Evolutionary conservation across 257 asterid genomes (phyloP).

Genomic region (Lavandula angustifolia): DNA sequence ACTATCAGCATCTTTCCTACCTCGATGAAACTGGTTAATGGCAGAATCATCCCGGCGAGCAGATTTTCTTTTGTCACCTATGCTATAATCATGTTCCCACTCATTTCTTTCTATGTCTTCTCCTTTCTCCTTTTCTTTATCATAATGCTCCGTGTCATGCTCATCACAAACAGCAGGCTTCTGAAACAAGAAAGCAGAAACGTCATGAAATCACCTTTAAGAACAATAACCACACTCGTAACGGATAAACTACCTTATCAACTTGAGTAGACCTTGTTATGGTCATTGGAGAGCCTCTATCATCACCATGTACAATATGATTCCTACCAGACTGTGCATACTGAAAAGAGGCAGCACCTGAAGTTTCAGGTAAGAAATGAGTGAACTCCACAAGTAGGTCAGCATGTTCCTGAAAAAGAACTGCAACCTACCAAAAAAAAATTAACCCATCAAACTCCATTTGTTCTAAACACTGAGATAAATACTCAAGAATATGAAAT

Average conservation of each 20-base stretch:
- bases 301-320: conserved; percentile 49
- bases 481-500: conserved; percentile 29
- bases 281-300: conserved; percentile 58
- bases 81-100: conserved; percentile 48
- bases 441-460: conserved; percentile 25
- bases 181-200: conserved; percentile 44
- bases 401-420: conserved; percentile 73
- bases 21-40: conserved; percentile 56
- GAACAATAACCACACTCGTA: conserved; percentile 28
- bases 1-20: conserved; percentile 44
- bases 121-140: conserved; percentile 48
- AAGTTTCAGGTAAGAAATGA: conserved; percentile 82
- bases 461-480: conserved; percentile 8
- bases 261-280: conserved; percentile 42
- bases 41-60: conserved; percentile 47
- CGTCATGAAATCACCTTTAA: conserved; percentile 25
- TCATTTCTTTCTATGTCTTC: conserved; percentile 55
- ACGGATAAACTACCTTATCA: conserved; percentile 60
- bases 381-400: conserved; percentile 94
- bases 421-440: conserved; percentile 64
- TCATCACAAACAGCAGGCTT: conserved; percentile 54
- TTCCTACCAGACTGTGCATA: conserved; percentile 52
- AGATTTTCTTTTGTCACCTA: conserved; percentile 49
- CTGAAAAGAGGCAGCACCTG: conserved; percentile 59
- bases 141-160: conserved; percentile 51